Conservation (phyloP, 1,284 basidiomycete genomes). For the Austroboletus niveus region DNA sequence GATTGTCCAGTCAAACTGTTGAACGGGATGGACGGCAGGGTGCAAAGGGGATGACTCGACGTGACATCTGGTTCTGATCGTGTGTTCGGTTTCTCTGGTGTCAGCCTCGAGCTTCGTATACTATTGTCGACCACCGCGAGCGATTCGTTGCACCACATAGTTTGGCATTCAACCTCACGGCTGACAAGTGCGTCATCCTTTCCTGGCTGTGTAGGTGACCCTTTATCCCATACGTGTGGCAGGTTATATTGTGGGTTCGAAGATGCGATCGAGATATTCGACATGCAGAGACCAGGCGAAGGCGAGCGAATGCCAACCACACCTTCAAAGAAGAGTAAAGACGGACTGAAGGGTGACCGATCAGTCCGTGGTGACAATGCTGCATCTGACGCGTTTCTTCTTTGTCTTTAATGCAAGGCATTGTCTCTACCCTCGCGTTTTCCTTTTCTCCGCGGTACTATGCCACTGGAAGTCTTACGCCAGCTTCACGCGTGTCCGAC, state of each 20-base stretch:
- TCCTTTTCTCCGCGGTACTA: conserved; percentile 61
- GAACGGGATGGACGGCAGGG: conserved; percentile 75
- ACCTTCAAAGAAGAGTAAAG: conserved; percentile 74
- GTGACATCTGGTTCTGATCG: background rate
- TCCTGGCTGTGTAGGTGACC: no score
- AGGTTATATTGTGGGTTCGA: conserved; percentile 91
- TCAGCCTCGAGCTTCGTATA: conserved; percentile 72
- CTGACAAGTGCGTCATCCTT: conserved; percentile 53
- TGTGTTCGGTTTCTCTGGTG: background rate
- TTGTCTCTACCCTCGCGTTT: conserved; percentile 82
- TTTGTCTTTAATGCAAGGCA: conserved; percentile 48
- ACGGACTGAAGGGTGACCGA: conserved; percentile 76
- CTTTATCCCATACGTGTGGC: background rate
- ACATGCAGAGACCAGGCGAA: conserved; percentile 69
- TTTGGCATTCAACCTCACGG: conserved; percentile 72
- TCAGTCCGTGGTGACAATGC: background rate
- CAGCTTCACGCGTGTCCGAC: conserved; percentile 47
- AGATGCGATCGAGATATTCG: conserved; percentile 87
- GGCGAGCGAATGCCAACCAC: conserved; percentile 75
- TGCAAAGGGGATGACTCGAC: conserved; percentile 34
- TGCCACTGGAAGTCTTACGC: conserved; percentile 68
- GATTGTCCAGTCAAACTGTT: conserved; percentile 82
- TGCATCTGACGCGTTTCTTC: background rate
- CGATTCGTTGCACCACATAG: conserved; percentile 83
- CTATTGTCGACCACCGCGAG: conserved; percentile 88